Percentiles rank a stretch among this genome's conserved stretches.
These are phyloP conservation scores for Copromyces sp. DNA, from an alignment of 495 filamentous ascomycete genomes.

Conservation along the genomic window DNA sequence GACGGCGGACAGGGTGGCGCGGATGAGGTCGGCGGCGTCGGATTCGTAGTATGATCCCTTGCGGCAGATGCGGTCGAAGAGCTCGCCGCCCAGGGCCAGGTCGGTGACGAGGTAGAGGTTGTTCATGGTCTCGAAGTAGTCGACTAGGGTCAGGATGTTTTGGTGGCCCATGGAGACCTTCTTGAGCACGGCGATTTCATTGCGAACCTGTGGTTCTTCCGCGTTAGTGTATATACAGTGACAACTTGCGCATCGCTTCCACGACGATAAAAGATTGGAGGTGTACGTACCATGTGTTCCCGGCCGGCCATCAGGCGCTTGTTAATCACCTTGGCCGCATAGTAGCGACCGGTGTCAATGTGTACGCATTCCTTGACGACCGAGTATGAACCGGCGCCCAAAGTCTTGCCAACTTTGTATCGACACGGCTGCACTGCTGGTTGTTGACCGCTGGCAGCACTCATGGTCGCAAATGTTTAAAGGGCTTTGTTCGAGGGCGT, in stretches of 20 bases:
- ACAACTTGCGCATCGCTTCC: background rate
- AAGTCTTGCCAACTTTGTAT: slow-evolving; percentile 97
- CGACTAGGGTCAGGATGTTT: slow-evolving; percentile 93
- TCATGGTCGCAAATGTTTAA: slow-evolving; percentile 19
- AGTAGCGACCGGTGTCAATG: slow-evolving; percentile 95
- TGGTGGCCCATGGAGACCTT: slow-evolving; percentile 95
- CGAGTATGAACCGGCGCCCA: slow-evolving; percentile 93
- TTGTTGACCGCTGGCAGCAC: slow-evolving; percentile 19
- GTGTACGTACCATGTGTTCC: slow-evolving; percentile 90
- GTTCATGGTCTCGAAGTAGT: slow-evolving; percentile 99
- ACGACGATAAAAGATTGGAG: background rate
- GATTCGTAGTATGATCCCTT: slow-evolving; percentile 98
- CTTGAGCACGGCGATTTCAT: slow-evolving; percentile 96
- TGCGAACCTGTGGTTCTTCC: slow-evolving; percentile 58
- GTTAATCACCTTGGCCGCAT: slow-evolving; percentile 99
- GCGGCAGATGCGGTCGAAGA: slow-evolving; percentile 96
- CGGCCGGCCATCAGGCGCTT: slow-evolving; percentile 95
- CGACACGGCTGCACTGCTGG: slow-evolving; percentile 49
- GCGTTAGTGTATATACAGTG: background rate
- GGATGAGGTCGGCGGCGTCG: slow-evolving; percentile 90
- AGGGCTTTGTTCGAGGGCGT: background rate
- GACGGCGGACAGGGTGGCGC: slow-evolving; percentile 90
- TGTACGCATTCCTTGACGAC: slow-evolving; percentile 99
- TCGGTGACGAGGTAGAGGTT: slow-evolving; percentile 98
- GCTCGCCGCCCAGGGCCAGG: slow-evolving; percentile 88